Conservation (phyloP, 2,329 filamentous ascomycete species). For the Hirsutella minnesotensis region DNA sequence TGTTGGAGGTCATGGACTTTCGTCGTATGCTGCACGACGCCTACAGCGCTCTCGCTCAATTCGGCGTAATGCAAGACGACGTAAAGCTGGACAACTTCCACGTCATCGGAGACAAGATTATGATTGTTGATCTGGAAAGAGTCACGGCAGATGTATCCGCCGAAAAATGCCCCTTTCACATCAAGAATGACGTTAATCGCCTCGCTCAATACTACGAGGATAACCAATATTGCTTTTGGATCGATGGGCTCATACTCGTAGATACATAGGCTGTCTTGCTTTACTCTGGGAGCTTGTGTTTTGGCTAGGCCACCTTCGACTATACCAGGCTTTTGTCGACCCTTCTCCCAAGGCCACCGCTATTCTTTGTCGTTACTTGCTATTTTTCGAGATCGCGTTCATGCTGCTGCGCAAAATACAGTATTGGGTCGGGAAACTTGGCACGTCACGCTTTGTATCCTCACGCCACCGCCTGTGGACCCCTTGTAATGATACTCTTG, state of each 20-base stretch:
- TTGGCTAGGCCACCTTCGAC: not conserved
- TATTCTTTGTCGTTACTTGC: not conserved
- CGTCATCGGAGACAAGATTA: conserved; percentile 6
- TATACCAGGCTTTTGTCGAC: not conserved
- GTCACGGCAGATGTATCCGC: not conserved
- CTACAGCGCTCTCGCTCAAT: conserved; percentile 9
- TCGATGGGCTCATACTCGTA: not conserved
- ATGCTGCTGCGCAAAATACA: no score
- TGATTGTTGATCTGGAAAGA: conserved; percentile 10
- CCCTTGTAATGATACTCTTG: not conserved
- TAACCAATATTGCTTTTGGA: not conserved
- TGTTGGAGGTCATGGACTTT: conserved; percentile 8
- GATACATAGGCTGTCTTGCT: not conserved
- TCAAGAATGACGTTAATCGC: not conserved
- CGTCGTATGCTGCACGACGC: conserved; percentile 14
- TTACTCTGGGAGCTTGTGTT: not conserved
- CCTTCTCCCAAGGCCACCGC: not conserved
- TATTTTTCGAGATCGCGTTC: no score
- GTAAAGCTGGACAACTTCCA: conserved; percentile 12
- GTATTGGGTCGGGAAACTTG: no score
- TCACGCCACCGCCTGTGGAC: not conserved
- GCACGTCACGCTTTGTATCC: not conserved
- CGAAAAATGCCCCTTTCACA: not conserved
- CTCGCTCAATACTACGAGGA: not conserved
- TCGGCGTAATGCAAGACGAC: conserved; percentile 10